phyloP scores from a whole-genome alignment of 768 basidiomycete species.

The Phanerochaete carnosa region DNA sequence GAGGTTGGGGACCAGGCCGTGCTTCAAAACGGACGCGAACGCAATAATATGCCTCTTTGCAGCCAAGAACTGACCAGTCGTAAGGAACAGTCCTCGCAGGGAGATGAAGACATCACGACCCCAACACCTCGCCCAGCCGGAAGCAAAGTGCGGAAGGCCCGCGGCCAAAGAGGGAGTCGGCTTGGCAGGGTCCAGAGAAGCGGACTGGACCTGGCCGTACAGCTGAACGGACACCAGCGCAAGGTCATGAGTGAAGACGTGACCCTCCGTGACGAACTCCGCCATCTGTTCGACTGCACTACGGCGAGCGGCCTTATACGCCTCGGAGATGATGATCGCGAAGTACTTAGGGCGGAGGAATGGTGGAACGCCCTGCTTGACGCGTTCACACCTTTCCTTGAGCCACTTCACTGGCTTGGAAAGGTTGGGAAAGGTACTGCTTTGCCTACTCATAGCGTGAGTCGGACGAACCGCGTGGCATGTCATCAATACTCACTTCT shows the following conservation, averaged over 20 bases:
- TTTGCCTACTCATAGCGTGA: slow-evolving; percentile 49
- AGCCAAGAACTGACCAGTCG: slow-evolving; percentile 84
- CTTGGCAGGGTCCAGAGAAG: slow-evolving; percentile 75
- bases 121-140: slow-evolving; percentile 96
- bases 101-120: slow-evolving; percentile 95
- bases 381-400: slow-evolving; percentile 78
- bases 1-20: slow-evolving; percentile 94
- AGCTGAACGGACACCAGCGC: slow-evolving; percentile 86
- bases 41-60: slow-evolving; percentile 90
- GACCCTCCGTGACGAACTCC: slow-evolving; percentile 81
- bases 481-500: slow-evolving; percentile 47
- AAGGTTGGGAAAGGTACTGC: slow-evolving; percentile 63
- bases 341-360: slow-evolving; percentile 97
- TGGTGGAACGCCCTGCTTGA: slow-evolving; percentile 70
- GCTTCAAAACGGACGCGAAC: slow-evolving; percentile 90
- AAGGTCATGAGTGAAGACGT: slow-evolving; percentile 86
- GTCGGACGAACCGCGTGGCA: too few relatives aligned
- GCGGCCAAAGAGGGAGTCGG: slow-evolving; percentile 85
- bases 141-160: slow-evolving; percentile 90
- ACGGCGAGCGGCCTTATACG: slow-evolving; percentile 87
- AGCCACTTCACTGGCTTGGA: slow-evolving; percentile 78
- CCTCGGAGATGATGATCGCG: slow-evolving; percentile 83
- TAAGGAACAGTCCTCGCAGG: slow-evolving; percentile 86
- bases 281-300: slow-evolving; percentile 85
- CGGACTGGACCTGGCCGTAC: slow-evolving; percentile 87